phyloP scores from a whole-genome alignment of 23 red algal genomes.

The Chondrus crispus region DNA sequence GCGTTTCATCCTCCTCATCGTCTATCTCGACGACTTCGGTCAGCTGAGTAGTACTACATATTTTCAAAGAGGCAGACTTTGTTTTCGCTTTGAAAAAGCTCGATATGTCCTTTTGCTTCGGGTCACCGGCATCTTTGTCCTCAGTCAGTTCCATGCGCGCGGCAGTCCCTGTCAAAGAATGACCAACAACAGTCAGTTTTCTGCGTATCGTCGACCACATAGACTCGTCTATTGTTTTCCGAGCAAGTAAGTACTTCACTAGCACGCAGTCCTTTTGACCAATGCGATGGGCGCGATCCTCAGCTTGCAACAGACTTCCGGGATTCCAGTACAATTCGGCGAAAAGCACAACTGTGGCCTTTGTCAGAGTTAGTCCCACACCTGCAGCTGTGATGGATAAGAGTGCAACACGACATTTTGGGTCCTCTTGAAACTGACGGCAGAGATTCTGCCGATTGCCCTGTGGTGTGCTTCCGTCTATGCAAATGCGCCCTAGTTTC shows the following conservation, averaged over 20 bases:
- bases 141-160: slow-evolving; percentile 49
- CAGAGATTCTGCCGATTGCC: slow-evolving; percentile 49
- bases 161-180: slow-evolving; percentile 62
- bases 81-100: background rate
- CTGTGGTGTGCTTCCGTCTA: slow-evolving; percentile 67
- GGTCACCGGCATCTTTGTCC: background rate
- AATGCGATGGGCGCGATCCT: slow-evolving; percentile 83
- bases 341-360: slow-evolving; percentile 72
- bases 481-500: slow-evolving; percentile 41
- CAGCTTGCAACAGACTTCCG: slow-evolving; percentile 76
- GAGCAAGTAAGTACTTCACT: slow-evolving; percentile 69
- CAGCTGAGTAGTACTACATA: background rate
- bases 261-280: slow-evolving; percentile 74
- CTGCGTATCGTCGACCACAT: slow-evolving; percentile 67
- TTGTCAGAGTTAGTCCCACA: slow-evolving; percentile 74
- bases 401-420: slow-evolving; percentile 53
- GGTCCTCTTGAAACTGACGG: slow-evolving; percentile 60
- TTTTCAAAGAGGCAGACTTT: background rate
- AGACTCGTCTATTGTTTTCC: slow-evolving; percentile 64
- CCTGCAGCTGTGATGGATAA: slow-evolving; percentile 81
- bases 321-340: slow-evolving; percentile 91
- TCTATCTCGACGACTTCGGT: background rate
- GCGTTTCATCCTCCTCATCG: background rate
- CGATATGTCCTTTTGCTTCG: background rate
- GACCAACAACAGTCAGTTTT: slow-evolving; percentile 65